Evolutionary conservation across 768 basidiomycete genomes (phyloP).

Genomic region (Stropharia rugosoannulata): DNA sequence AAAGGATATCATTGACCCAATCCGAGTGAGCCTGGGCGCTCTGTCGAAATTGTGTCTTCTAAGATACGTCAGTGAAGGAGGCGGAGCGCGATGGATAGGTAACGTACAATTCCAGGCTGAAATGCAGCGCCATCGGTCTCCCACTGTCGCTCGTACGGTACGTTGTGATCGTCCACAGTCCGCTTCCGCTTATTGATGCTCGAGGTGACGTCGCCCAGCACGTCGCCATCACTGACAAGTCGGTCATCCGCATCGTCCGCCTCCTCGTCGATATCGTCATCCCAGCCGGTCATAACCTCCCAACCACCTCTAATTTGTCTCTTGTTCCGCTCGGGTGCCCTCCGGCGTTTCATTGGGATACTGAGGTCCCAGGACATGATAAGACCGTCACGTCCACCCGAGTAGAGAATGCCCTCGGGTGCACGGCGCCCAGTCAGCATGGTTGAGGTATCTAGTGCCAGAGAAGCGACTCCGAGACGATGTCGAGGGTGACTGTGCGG

Average conservation of each 20-base stretch:
- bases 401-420: constrained; percentile 88
- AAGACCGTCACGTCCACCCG: constrained; percentile 86
- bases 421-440: constrained; percentile 58
- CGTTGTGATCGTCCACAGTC: constrained; percentile 29
- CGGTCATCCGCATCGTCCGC: constrained; percentile 60
- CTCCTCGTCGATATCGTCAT: constrained; percentile 68
- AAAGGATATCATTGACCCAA: constrained; percentile 93
- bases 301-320: constrained; percentile 43
- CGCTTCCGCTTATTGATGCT: constrained; percentile 31
- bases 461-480: constrained; percentile 79
- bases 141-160: constrained; percentile 77
- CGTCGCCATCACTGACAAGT: constrained; percentile 66
- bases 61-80: constrained; percentile 1
- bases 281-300: constrained; percentile 87
- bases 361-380: constrained; percentile 87
- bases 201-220: constrained; percentile 66
- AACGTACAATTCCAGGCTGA: constrained; percentile 48
- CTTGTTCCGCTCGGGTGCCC: constrained; percentile 15
- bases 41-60: constrained; percentile 66
- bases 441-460: constrained; percentile 88
- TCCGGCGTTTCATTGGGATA: constrained; percentile 51
- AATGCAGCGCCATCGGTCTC: constrained; percentile 64
- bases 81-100: not conserved
- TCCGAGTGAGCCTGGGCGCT: constrained; percentile 88
- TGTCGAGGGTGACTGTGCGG: constrained; percentile 66